phyloP scores from a whole-genome alignment of 2,329 filamentous ascomycete genomes.

The Colletotrichum incanum region DNA sequence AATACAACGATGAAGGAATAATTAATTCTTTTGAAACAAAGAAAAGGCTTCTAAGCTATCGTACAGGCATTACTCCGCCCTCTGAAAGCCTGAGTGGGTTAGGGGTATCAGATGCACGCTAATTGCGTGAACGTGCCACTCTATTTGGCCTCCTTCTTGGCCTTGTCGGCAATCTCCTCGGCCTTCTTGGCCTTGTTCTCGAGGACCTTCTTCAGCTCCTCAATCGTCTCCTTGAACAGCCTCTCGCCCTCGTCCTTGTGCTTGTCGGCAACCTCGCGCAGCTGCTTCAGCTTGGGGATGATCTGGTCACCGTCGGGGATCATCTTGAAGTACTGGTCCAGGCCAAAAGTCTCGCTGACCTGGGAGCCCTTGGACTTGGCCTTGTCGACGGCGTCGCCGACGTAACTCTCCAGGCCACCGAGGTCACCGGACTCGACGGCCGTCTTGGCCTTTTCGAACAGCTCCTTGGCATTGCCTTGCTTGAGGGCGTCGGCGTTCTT shows the following conservation, averaged over 20 bases:
- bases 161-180: slow-evolving; percentile 71
- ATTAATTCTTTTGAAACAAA: not conserved
- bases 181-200: slow-evolving; percentile 72
- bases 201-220: slow-evolving; percentile 76
- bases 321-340: slow-evolving; percentile 77
- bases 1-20: not conserved
- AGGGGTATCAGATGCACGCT: not conserved
- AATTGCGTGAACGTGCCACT: not conserved
- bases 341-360: slow-evolving; percentile 57
- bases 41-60: not conserved
- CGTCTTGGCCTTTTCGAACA: slow-evolving; percentile 75
- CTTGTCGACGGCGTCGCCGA: slow-evolving; percentile 70
- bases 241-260: slow-evolving; percentile 80
- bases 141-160: slow-evolving; percentile 63
- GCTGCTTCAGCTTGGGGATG: slow-evolving; percentile 74
- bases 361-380: slow-evolving; percentile 66
- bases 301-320: slow-evolving; percentile 77
- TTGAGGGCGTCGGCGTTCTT: slow-evolving; percentile 79
- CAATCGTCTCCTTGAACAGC: slow-evolving; percentile 77
- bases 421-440: slow-evolving; percentile 74
- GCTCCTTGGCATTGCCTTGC: slow-evolving; percentile 74
- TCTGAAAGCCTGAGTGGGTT: not conserved
- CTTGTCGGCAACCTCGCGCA: slow-evolving; percentile 77
- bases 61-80: not conserved
- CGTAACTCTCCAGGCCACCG: slow-evolving; percentile 72